Conservation (phyloP, 2,329 filamentous ascomycete genomes). For the Fusarium robinianum region DNA sequence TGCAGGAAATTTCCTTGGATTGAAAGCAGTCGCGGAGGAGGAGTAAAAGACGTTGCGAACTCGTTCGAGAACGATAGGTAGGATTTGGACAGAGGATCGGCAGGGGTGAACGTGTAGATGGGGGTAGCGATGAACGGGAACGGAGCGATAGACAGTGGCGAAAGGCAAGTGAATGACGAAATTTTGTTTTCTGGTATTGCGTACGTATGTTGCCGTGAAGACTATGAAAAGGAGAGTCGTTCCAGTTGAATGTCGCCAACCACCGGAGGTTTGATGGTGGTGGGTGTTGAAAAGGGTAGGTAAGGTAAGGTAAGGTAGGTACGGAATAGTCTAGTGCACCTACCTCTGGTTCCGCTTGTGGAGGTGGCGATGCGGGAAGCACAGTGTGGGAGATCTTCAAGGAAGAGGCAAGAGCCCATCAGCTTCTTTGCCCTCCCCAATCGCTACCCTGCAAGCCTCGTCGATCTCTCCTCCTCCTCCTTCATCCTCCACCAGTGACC, state of each 20-base stretch:
- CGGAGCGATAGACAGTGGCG: too few relatives aligned
- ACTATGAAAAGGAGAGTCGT: not conserved
- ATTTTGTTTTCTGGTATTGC: too few relatives aligned
- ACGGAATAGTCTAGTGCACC: not conserved
- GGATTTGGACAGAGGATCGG: not conserved
- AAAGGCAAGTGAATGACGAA: slow-evolving; percentile 6
- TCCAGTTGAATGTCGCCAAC: not conserved
- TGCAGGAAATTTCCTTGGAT: too few relatives aligned
- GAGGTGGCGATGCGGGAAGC: slow-evolving; percentile 37
- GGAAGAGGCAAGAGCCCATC: slow-evolving; percentile 12
- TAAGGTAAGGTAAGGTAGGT: slow-evolving; percentile 1
- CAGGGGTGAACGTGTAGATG: not conserved
- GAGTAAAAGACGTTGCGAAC: too few relatives aligned
- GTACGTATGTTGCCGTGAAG: too few relatives aligned
- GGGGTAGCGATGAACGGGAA: not conserved
- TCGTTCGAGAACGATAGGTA: too few relatives aligned
- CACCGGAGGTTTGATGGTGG: slow-evolving; percentile 6
- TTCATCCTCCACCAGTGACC: slow-evolving; percentile 9
- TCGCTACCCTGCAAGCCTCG: slow-evolving; percentile 14
- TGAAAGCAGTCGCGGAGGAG: not conserved
- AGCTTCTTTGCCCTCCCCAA: too few relatives aligned
- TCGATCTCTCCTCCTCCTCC: slow-evolving; percentile 19
- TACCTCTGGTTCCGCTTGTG: slow-evolving; percentile 14
- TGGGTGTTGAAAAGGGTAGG: slow-evolving; percentile 7
- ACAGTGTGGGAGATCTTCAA: slow-evolving; percentile 30